Percentiles rank a stretch among this genome's conserved stretches.
Conservation (phyloP, 1,284 basidiomycete species). For the Porodaedalea pini region DNA sequence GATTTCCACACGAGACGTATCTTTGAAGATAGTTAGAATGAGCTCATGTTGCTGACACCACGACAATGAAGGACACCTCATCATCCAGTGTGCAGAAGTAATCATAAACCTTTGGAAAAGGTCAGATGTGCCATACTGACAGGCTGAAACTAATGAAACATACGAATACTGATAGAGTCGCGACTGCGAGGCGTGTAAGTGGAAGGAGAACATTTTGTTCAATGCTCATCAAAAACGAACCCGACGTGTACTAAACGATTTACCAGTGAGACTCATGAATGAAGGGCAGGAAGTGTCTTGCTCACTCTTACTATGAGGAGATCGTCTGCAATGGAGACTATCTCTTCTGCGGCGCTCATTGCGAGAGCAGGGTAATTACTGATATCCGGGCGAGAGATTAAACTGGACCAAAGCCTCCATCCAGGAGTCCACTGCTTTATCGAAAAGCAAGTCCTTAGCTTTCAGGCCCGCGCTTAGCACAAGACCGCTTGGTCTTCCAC, state of each 20-base stretch:
- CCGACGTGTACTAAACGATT: neutral
- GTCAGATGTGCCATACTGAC: neutral
- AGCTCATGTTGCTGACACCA: neutral
- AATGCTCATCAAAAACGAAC: neutral
- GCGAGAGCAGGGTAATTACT: too few species aligned
- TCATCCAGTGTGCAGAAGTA: conserved; percentile 4
- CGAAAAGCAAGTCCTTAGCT: too few species aligned
- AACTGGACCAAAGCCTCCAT: too few species aligned
- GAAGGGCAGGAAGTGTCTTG: neutral
- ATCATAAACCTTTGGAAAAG: neutral
- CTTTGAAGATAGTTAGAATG: neutral
- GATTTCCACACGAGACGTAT: conserved; percentile 9
- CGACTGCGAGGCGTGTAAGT: neutral
- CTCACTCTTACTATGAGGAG: neutral
- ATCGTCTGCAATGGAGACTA: neutral
- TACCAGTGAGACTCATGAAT: neutral
- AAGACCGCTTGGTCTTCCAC: too few species aligned
- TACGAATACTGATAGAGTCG: neutral
- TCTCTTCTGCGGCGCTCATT: neutral
- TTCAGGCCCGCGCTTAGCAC: too few species aligned
- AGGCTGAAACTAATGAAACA: neutral
- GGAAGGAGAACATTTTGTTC: neutral
- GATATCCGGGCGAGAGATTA: too few species aligned
- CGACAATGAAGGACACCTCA: neutral
- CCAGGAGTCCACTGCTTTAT: too few species aligned